Evolutionary conservation across 2,329 filamentous ascomycete genomes (phyloP).

Genomic region (Endocalyx cinctus): DNA sequence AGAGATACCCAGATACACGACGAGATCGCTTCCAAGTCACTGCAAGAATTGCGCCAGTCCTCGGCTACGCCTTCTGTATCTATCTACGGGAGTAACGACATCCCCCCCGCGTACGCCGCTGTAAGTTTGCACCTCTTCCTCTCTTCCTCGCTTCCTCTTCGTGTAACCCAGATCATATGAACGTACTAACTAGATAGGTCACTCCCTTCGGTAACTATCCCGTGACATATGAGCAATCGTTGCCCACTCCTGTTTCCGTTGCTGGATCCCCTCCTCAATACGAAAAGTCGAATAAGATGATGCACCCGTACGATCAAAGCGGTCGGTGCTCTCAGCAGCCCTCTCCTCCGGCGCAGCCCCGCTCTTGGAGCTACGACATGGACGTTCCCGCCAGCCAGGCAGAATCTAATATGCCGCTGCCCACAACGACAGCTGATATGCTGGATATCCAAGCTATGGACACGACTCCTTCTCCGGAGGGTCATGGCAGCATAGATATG

Average conservation of each 20-base stretch:
- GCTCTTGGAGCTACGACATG: constrained; percentile 41
- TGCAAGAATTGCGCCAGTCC: constrained; percentile 13
- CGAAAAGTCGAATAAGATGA: constrained; percentile 36
- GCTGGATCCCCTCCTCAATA: constrained; percentile 43
- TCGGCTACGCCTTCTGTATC: constrained; percentile 18
- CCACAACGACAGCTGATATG: constrained; percentile 32
- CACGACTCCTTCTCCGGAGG: constrained; percentile 24
- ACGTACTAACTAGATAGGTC: constrained; percentile 22
- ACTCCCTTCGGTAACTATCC: constrained; percentile 34
- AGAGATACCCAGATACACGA: too few relatives aligned
- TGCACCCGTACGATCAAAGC: constrained; percentile 33
- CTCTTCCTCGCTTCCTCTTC: not conserved
- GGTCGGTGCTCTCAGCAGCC: constrained; percentile 39
- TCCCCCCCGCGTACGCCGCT: constrained; percentile 20
- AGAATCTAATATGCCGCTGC: constrained; percentile 41
- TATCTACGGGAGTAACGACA: constrained; percentile 21
- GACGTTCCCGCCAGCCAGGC: constrained; percentile 33
- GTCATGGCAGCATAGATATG: constrained; percentile 26
- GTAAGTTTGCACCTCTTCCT: constrained; percentile 17
- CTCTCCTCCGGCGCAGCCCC: constrained; percentile 45
- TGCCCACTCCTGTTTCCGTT: constrained; percentile 49
- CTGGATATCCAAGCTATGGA: constrained; percentile 36
- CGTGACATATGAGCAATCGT: constrained; percentile 35
- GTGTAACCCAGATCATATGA: not conserved
- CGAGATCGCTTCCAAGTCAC: too few relatives aligned